Evolutionary conservation across 768 basidiomycete genomes (phyloP).

Genomic region (Tricholoma bakamatsutake): DNA sequence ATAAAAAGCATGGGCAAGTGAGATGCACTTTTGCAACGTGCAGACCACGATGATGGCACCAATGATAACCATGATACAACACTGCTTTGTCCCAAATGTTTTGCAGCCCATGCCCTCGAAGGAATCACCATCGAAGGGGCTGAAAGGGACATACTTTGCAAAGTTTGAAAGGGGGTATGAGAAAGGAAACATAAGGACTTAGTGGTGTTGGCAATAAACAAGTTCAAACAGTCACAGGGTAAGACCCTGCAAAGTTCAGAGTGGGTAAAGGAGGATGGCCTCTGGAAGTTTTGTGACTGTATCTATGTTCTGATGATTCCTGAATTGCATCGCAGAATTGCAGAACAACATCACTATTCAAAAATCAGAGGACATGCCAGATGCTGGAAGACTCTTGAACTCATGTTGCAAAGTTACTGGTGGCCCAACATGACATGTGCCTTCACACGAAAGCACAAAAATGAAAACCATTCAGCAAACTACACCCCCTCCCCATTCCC

Average conservation of each 20-base stretch:
- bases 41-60: no score
- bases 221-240: neutral
- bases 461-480: no score
- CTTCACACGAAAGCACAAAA: no score
- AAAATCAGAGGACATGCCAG: no score
- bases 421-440: constrained; percentile 12
- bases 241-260: neutral
- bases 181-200: neutral
- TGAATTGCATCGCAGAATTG: no score
- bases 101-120: neutral
- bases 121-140: neutral
- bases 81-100: constrained; percentile 1
- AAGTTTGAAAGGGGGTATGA: neutral
- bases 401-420: constrained; percentile 19
- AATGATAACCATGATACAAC: constrained; percentile 2
- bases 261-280: constrained; percentile 4
- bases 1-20: no score
- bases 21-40: no score
- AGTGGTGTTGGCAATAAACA: neutral
- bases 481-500: neutral
- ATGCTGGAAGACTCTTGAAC: constrained; percentile 19
- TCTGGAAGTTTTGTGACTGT: constrained; percentile 1
- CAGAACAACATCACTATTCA: no score
- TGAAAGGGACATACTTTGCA: neutral
- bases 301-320: constrained; percentile 12